A percentile compares a stretch with the other conserved stretches of the same genome.
Conservation (phyloP, 1,139 yeast genomes). For the Meyerozyma elateridarum region DNA sequence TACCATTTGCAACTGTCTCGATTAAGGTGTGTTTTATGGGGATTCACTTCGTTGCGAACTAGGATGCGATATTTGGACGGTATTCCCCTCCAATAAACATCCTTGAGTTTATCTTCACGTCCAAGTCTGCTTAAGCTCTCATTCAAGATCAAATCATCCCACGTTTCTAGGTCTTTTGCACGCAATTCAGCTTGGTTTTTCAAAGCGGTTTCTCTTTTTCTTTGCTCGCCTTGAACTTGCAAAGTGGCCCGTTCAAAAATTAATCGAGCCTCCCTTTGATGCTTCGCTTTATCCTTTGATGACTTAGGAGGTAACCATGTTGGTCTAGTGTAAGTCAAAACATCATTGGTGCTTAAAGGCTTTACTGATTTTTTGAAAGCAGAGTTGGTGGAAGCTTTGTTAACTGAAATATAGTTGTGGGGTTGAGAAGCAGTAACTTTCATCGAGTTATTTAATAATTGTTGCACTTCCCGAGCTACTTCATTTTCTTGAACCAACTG, state of each 20-base stretch:
- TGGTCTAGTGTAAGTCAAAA: conserved; percentile 52
- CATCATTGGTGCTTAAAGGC: too few relatives aligned
- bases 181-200: conserved; percentile 23
- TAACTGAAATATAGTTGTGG: too few relatives aligned
- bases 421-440: conserved; percentile 14
- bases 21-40: neutral
- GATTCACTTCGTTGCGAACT: neutral
- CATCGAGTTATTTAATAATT: conserved; percentile 22
- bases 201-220: conserved; percentile 22
- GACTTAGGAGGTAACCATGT: conserved; percentile 66
- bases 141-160: conserved; percentile 38
- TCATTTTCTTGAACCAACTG: conserved; percentile 35
- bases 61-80: conserved; percentile 23
- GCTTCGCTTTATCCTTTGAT: conserved; percentile 48
- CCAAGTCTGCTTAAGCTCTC: conserved; percentile 22
- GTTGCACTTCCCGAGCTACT: conserved; percentile 33
- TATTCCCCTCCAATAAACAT: conserved; percentile 67
- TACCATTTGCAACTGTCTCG: neutral
- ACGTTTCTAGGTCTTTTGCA: conserved; percentile 32
- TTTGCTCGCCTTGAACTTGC: conserved; percentile 32
- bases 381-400: too few relatives aligned
- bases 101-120: conserved; percentile 30
- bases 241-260: conserved; percentile 46
- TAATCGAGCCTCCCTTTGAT: conserved; percentile 50
- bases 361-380: too few relatives aligned